These are phyloP conservation scores for Begonia fuchsioides DNA, from an alignment of 306 rosid genomes.

Conservation along the genomic window DNA sequence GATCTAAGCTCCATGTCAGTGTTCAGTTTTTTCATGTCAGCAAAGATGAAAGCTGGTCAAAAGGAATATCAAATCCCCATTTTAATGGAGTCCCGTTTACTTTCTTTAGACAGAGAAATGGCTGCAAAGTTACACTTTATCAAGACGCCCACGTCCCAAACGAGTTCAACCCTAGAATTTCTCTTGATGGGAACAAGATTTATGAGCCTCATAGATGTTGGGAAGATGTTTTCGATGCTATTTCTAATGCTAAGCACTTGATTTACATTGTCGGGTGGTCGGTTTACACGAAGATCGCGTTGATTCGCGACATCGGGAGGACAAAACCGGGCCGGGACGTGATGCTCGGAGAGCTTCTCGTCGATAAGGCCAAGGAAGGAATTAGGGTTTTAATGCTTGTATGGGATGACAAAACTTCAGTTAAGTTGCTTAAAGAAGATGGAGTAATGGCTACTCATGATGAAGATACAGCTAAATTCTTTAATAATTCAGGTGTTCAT, in stretches of 20 bases:
- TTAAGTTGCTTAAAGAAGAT: constrained; percentile 25
- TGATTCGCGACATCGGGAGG: constrained; percentile 20
- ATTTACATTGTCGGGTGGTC: constrained; percentile 45
- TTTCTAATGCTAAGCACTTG: constrained; percentile 26
- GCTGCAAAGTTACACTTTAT: constrained; percentile 36
- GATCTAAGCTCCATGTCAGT: constrained; percentile 22
- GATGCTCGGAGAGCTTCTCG: constrained; percentile 35
- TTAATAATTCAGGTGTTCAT: constrained; percentile 20
- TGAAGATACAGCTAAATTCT: constrained; percentile 28
- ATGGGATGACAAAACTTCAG: constrained; percentile 41
- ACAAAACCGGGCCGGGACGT: constrained; percentile 16
- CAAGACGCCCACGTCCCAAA: constrained; percentile 40
- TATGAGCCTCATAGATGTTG: constrained; percentile 27
- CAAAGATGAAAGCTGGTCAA: constrained; percentile 21
- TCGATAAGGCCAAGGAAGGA: constrained; percentile 33
- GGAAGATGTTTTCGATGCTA: constrained; percentile 40
- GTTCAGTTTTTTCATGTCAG: constrained; percentile 14
- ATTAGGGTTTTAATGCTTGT: constrained; percentile 36
- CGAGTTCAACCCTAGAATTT: constrained; percentile 15
- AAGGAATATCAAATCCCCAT: constrained; percentile 18
- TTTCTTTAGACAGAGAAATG: constrained; percentile 27
- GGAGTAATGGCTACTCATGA: constrained; percentile 46
- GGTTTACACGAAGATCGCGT: constrained; percentile 20
- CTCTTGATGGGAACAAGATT: constrained; percentile 13
- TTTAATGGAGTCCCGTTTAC: constrained; percentile 33